These are phyloP conservation scores for Xylaria hypoxylon DNA, from an alignment of 2,329 filamentous ascomycete genomes.

Conservation along the genomic window DNA sequence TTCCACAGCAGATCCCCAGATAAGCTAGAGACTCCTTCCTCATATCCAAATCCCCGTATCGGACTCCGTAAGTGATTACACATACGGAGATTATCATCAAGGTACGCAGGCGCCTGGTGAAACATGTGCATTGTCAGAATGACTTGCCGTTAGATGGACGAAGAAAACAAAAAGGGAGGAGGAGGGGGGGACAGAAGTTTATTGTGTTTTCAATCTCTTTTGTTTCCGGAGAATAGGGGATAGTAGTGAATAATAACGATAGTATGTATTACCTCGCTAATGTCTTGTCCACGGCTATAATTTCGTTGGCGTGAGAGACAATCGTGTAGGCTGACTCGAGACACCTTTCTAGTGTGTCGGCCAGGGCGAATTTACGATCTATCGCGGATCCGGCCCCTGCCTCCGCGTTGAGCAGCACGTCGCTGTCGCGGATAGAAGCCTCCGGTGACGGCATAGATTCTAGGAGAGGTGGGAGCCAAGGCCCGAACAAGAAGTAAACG, in stretches of 20 bases:
- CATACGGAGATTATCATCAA: conserved; percentile 16
- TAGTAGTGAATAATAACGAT: too few relatives aligned
- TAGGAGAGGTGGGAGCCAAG: conserved; percentile 19
- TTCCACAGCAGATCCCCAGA: conserved; percentile 26
- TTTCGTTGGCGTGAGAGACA: conserved; percentile 23
- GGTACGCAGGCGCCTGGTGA: neutral
- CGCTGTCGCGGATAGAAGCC: neutral
- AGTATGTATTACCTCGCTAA: conserved; percentile 12
- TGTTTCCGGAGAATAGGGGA: neutral
- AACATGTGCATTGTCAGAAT: neutral
- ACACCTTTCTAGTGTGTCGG: conserved; percentile 12
- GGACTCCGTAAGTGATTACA: conserved; percentile 12
- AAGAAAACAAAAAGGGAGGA: neutral
- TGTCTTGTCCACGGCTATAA: conserved; percentile 10
- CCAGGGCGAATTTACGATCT: neutral
- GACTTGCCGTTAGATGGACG: neutral
- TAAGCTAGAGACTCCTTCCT: conserved; percentile 23
- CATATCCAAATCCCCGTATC: conserved; percentile 13
- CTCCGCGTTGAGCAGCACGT: neutral
- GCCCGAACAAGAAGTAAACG: conserved; percentile 20
- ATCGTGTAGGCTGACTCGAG: conserved; percentile 24
- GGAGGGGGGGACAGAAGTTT: too few relatives aligned
- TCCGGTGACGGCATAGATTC: conserved; percentile 14
- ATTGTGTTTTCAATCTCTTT: neutral
- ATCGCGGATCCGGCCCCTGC: neutral